Evolutionary conservation across 805 yeast genomes (phyloP).

Genomic region (Saccharomycopsis fodiens): DNA sequence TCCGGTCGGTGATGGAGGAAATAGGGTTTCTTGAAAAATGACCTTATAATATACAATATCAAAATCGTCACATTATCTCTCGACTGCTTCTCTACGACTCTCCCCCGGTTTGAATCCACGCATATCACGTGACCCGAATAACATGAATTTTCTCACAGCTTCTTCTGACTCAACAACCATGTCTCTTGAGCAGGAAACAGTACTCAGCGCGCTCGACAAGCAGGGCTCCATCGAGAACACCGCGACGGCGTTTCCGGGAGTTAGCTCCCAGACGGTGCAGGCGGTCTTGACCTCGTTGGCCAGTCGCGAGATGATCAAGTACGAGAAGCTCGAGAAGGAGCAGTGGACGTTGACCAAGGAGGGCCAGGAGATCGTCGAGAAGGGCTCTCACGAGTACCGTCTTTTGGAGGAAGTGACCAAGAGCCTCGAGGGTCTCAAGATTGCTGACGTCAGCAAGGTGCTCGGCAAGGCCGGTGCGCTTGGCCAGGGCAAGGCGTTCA

Average conservation of each 20-base stretch:
- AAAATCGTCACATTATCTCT: too few relatives aligned
- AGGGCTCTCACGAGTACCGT: conserved; percentile 89
- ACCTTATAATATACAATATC: too few relatives aligned
- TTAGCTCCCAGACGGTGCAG: conserved; percentile 58
- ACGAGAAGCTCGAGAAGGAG: conserved; percentile 67
- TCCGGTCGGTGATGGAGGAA: too few relatives aligned
- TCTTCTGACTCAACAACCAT: conserved; percentile 6
- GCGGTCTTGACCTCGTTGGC: conserved; percentile 82
- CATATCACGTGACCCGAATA: too few relatives aligned
- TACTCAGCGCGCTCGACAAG: conserved; percentile 60
- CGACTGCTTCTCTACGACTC: too few relatives aligned
- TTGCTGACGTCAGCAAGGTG: conserved; percentile 62
- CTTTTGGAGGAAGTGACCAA: conserved; percentile 67
- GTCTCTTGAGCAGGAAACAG: conserved; percentile 21
- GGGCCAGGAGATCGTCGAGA: conserved; percentile 65
- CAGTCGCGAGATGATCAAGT: conserved; percentile 75
- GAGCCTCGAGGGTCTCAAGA: conserved; percentile 71
- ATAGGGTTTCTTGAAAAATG: too few relatives aligned
- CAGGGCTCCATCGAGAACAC: conserved; percentile 65
- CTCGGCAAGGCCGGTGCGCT: conserved; percentile 80
- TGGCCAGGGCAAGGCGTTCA: conserved; percentile 97
- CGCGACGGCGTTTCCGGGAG: conserved; percentile 53
- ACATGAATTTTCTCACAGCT: too few relatives aligned
- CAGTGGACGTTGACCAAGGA: conserved; percentile 70
- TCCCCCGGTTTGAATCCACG: too few relatives aligned